Evolutionary conservation across 2,329 filamentous ascomycete species (phyloP).

Genomic region (Colletotrichum salicis): DNA sequence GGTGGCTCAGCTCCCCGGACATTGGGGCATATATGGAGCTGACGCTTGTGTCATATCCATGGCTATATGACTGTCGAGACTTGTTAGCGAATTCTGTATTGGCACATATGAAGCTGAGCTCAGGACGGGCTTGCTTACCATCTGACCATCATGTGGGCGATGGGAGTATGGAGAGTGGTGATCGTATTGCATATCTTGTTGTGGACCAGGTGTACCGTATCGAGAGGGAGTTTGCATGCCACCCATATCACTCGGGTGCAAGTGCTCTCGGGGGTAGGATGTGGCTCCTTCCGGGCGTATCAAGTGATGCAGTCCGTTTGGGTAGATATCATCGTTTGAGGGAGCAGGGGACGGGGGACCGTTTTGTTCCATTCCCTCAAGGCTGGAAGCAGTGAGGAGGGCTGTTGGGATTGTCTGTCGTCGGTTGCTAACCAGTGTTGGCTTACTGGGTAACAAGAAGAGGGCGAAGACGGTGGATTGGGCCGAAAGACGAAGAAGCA

Average conservation of each 20-base stretch:
- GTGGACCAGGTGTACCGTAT: conserved; percentile 51
- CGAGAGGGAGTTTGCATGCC: conserved; percentile 49
- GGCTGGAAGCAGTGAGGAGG: not conserved
- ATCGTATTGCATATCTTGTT: conserved; percentile 42
- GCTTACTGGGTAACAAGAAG: not conserved
- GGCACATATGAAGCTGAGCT: not conserved
- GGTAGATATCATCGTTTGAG: conserved; percentile 49
- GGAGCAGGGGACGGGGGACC: conserved; percentile 59
- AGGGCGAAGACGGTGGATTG: not conserved
- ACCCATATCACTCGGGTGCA: conserved; percentile 43
- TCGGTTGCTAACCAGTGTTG: not conserved
- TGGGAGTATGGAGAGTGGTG: conserved; percentile 44
- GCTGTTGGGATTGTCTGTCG: not conserved
- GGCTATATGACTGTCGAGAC: conserved; percentile 17
- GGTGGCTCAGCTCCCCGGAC: conserved; percentile 32
- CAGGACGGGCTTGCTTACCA: conserved; percentile 16
- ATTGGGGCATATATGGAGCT: conserved; percentile 29
- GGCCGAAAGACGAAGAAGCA: not conserved
- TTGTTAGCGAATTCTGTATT: not conserved
- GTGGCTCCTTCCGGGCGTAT: conserved; percentile 54
- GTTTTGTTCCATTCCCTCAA: conserved; percentile 49
- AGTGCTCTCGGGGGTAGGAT: conserved; percentile 41
- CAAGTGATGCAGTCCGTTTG: conserved; percentile 55
- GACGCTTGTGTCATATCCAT: conserved; percentile 27
- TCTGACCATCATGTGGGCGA: conserved; percentile 31